Evolutionary conservation across 139 green algal genomes (phyloP).

Genomic region (Micractinium sp.): DNA sequence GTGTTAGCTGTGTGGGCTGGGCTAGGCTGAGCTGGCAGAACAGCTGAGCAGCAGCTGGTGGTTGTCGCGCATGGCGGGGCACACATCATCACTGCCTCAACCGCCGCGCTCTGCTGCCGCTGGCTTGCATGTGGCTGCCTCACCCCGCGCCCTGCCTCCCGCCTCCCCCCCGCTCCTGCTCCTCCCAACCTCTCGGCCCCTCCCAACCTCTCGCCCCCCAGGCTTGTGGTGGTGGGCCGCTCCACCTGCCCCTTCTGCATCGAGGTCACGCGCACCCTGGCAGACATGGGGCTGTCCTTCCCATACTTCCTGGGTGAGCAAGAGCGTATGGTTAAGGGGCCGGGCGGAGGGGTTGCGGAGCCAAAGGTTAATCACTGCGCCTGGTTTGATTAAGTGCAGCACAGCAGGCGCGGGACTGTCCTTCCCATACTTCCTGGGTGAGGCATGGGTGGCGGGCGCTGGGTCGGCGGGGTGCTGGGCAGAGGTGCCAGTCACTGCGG

Average conservation of each 20-base stretch:
- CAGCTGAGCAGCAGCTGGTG: not conserved
- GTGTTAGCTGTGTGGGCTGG: not conserved
- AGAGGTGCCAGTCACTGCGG: too few species aligned
- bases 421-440: constrained; percentile 40
- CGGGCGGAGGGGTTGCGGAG: too few species aligned
- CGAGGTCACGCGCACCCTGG: constrained; percentile 41
- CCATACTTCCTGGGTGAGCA: constrained; percentile 40
- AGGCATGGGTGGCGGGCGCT: too few species aligned
- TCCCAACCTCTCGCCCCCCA: not conserved
- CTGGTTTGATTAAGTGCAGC: too few species aligned
- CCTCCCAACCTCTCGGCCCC: too few species aligned
- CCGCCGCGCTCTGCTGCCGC: not conserved
- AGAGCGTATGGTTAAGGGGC: too few species aligned
- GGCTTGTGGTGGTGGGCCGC: constrained; percentile 42
- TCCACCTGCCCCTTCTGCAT: constrained; percentile 57
- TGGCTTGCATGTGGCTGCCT: not conserved
- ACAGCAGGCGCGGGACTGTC: constrained; percentile 2
- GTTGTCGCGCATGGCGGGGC: not conserved
- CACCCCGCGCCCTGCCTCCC: not conserved
- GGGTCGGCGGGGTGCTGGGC: too few species aligned
- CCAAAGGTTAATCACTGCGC: too few species aligned
- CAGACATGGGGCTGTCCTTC: constrained; percentile 18
- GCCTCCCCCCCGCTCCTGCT: not conserved
- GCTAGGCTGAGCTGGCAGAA: not conserved
- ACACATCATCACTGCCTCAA: not conserved